Base-by-base conservation (phyloP, 2,329 filamentous ascomycete species). In the Chalaropsis ovoidea region DNA sequence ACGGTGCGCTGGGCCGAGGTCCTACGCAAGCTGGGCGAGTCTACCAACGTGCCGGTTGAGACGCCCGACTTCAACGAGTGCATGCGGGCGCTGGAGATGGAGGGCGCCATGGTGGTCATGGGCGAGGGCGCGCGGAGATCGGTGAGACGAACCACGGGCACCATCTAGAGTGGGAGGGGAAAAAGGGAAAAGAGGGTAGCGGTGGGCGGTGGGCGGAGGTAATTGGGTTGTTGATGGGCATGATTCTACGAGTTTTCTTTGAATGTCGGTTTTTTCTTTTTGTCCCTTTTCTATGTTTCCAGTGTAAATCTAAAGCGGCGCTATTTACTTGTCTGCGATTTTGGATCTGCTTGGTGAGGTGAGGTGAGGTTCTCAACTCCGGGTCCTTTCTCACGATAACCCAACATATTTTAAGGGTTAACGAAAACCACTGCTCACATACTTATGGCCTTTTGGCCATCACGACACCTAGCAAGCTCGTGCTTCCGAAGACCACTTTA, bases 121-220 rank as follows among this genome's bases (percentile, higher is more conserved):
- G 94, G 94, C 0, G 93, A 97, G 71, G 94, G 94, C 3, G 82
- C 87, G 19, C 85, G 93, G 76, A 89, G 86, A 77, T 89, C 78
- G 69, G 86, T 99, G 24, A 65, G 66, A 63, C 58, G 66, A 63
- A 67, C 63, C 7, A 62, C 63, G 31, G 66, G 66, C 17, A 49
- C 41, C 8, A 58, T 58, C 54, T 58, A 58, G 19, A 35, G 17
- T 7, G 27, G 11, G 27, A 13, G 15, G 17, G 47, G 4, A 63
- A 63, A 17, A 24, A n/a, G 27, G 47, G 41, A 24, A 17, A 24
- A 22, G 31, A 56, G 17, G 13, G 22, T 15, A 27, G 13, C 8
- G 10, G 41, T n/a, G n/a, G 22, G 8, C n/a, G 62, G n/a, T 52
- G 5, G n/a, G 42, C n/a, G 35, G 17, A 54, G 22, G 27, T 11